Base-by-base conservation (phyloP, 1,139 yeast genomes). In the Ogataea hybrid region DNA sequence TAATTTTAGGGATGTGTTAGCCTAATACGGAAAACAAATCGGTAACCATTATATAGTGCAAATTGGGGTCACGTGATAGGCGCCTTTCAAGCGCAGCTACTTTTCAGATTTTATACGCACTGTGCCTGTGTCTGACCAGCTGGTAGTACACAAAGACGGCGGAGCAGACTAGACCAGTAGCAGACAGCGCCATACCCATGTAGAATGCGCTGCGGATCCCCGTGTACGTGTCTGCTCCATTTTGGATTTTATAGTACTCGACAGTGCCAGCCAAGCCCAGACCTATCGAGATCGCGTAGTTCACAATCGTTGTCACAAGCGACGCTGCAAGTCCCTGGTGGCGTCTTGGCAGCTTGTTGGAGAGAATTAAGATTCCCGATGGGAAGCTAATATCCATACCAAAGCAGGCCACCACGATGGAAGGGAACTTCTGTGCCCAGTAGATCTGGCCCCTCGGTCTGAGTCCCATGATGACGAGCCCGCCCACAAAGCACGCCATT, bases 311-410 rank as follows among this genome's bases (percentile, higher is more conserved):
- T 4, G 78, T 71, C 2, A 81, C 78, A 42, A 81, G 64, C 0
- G 85, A 77, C 0, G 82, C 87, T 0, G 86, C 84, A 41, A 79
- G 68, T 3, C 87, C 88, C 56, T 81, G 87, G 46, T 75, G 71
- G 17, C 70, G 62, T 34, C 64, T 59, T 0, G 84, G 83, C 25
- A 81, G 66, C n/a, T 69, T 62, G 35, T 71, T 64, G 28, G 77
- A 68, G 27, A 81, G 61, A 29, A 79, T 63, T 41, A 80, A 66
- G 7, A 79, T 70, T 2, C 76, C 82, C 0, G 85, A 77, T 0
- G 87, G 86, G 58, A 79, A 80, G 38, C 81, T 75, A 67, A 76
- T 70, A 56, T 81, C 86, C 82, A 81, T 78, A 0, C 83, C 86
- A 51, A 73, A 70, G 0, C 81, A 73, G 22, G 68, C 69, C n/a